Base-by-base conservation (phyloP, 768 basidiomycete genomes). In the Lactarius hengduanensis region DNA sequence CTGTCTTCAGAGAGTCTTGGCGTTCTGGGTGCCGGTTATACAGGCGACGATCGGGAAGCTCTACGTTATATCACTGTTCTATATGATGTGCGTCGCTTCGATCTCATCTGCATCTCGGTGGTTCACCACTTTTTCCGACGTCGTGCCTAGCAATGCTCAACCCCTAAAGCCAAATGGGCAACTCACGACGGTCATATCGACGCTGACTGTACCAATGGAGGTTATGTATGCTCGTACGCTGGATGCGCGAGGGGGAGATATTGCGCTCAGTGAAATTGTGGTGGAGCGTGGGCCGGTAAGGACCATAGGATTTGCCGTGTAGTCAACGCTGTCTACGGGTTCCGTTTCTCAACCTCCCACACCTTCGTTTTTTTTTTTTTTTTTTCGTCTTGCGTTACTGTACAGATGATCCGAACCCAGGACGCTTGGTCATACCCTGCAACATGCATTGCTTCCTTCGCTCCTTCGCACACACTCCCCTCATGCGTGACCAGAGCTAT, bases 21-120 rank as follows among this genome's bases (percentile, higher is more conserved):
- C 28, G 53, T 53, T 43, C 2, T 8, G 3, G 10, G 2, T n/a
- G 36, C 6, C 61, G 8, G 18, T 30, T 9, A 3, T 62, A 34
- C 56, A 62, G 18, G 61, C 34, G 16, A 28, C 55, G 61, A 9
- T 45, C 0, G 65, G 65, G 34, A 66, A 66, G 65, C 65, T 66
- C 56, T 66, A 66, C 20, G 61, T 66, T 22, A 38, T 66, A 26
- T 66, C 65, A 2, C 57, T 66, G 38, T 59, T 54, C 30, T 62
- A 62, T 32, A 58, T 62, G 8, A 57, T 62, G 65, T 66, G 57
- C 34, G 61, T n/a, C 7, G 1, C 28, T 32, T n/a, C 30, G 13
- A 34, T 32, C 2, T 53, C 3, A 4, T 32, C 26, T 4, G 9
- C 22, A 57, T 38, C 54, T 47, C 28, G 26, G n/a, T 15, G 18